Percentiles rank a stretch among this genome's conserved stretches.
Evolutionary conservation across 2,329 filamentous ascomycete genomes (phyloP).

Genomic region (Pseudocercospora macadamiae): DNA sequence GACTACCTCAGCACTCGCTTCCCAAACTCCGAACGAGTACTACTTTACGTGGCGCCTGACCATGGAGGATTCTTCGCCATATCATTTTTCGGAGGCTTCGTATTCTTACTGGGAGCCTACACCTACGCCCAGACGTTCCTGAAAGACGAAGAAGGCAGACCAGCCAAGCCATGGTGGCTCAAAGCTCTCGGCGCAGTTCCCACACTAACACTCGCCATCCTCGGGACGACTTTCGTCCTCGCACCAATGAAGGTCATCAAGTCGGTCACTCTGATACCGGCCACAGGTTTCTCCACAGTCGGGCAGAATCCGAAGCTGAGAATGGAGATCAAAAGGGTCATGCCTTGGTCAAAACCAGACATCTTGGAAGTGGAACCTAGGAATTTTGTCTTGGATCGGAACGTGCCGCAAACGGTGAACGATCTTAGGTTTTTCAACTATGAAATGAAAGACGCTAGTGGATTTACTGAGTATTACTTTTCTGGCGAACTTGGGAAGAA

Average conservation of each 20-base stretch:
- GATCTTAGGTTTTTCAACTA: slow-evolving; percentile 16
- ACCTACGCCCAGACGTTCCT: slow-evolving; percentile 20
- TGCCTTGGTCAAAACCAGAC: slow-evolving; percentile 29
- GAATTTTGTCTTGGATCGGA: slow-evolving; percentile 20
- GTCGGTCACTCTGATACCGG: slow-evolving; percentile 21
- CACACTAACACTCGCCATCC: slow-evolving; percentile 13
- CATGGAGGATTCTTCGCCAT: slow-evolving; percentile 28
- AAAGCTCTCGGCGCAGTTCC: slow-evolving; percentile 18
- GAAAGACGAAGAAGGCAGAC: slow-evolving; percentile 21
- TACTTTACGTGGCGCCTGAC: slow-evolving; percentile 31
- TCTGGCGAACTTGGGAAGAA: slow-evolving; percentile 8
- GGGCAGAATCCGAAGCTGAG: slow-evolving; percentile 17
- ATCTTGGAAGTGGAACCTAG: slow-evolving; percentile 12
- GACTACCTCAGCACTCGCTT: slow-evolving; percentile 20
- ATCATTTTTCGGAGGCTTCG: slow-evolving; percentile 24
- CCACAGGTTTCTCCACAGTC: background rate
- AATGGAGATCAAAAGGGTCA: slow-evolving; percentile 18
- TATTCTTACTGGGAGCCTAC: slow-evolving; percentile 24
- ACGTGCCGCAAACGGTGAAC: slow-evolving; percentile 8
- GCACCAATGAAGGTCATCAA: slow-evolving; percentile 30
- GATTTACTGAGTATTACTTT: slow-evolving; percentile 22
- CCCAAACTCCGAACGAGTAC: slow-evolving; percentile 17
- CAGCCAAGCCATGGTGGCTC: slow-evolving; percentile 9
- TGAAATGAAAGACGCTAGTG: slow-evolving; percentile 4
- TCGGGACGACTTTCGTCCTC: slow-evolving; percentile 25